Evolutionary conservation across 140 eudicot genomes (phyloP).

Genomic region (Anethum foeniculum): DNA sequence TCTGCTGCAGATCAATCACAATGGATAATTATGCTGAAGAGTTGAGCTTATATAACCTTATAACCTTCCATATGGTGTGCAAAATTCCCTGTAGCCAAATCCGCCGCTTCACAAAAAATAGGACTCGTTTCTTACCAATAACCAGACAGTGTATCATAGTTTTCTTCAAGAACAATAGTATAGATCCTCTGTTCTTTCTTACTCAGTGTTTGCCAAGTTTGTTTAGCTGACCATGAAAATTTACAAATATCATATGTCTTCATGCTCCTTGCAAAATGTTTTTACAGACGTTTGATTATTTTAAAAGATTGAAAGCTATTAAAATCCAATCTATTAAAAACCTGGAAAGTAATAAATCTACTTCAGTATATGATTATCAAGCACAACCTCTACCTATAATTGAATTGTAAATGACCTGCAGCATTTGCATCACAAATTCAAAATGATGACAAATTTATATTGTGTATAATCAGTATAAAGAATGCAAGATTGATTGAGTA

Average conservation of each 20-base stretch:
- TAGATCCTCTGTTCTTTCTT: not conserved
- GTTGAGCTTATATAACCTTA: not conserved
- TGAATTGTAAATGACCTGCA: not conserved
- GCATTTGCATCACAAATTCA: no score
- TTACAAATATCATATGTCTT: no score
- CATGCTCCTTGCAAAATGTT: not conserved
- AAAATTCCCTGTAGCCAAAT: not conserved
- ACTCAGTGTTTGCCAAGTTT: not conserved
- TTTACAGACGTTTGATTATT: not conserved
- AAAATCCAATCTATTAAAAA: no score
- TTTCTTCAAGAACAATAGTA: not conserved
- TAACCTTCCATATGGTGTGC: not conserved
- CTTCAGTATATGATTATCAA: no score
- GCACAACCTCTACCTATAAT: not conserved
- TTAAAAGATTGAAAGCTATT: not conserved
- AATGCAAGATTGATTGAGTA: no score
- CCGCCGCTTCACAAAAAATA: not conserved
- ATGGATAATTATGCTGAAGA: constrained; percentile 4
- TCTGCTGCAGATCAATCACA: constrained; percentile 13
- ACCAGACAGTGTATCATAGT: not conserved
- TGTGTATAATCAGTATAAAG: no score
- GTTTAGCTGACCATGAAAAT: not conserved
- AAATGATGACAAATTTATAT: no score
- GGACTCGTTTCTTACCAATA: constrained; percentile 2
- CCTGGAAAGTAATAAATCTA: no score